Evolutionary conservation across 2,329 filamentous ascomycete species (phyloP).

Genomic region (Aspergillus intermedius): DNA sequence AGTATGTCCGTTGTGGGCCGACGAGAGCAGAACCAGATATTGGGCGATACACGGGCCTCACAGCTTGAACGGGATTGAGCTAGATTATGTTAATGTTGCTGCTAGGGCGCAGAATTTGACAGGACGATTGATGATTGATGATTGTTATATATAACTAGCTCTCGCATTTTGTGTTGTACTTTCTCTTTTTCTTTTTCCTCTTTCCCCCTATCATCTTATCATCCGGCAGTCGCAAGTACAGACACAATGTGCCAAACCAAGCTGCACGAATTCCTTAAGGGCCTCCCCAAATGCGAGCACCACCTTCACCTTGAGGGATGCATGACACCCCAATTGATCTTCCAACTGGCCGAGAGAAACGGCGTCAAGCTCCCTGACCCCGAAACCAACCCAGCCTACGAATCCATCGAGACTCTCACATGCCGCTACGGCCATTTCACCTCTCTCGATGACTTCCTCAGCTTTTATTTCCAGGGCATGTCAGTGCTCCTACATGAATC

Average conservation of each 20-base stretch:
- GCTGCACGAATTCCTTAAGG: constrained; percentile 55
- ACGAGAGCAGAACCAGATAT: background rate
- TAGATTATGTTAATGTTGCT: background rate
- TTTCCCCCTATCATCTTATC: background rate
- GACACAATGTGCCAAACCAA: constrained; percentile 49
- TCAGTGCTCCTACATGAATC: constrained; percentile 56
- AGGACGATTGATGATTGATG: too few relatives aligned
- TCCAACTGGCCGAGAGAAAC: constrained; percentile 62
- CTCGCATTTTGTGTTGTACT: background rate
- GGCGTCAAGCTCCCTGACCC: constrained; percentile 52
- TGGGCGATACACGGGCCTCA: background rate
- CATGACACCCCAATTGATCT: constrained; percentile 63
- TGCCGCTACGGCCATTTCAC: constrained; percentile 61
- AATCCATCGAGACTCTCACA: constrained; percentile 52
- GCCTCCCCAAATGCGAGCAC: constrained; percentile 73
- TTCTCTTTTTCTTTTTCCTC: background rate
- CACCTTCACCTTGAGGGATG: constrained; percentile 76
- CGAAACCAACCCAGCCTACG: constrained; percentile 55
- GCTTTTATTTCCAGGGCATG: constrained; percentile 74
- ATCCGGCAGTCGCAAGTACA: background rate
- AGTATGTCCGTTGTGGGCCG: background rate
- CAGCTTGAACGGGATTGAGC: too few relatives aligned
- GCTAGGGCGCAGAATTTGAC: too few relatives aligned
- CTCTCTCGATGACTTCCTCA: constrained; percentile 69
- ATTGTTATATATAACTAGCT: background rate